Evolutionary conservation across 78 protist species (phyloP), one percentile per base, ranked within the genome.

Genomic region (Neovahlkampfia damariscottae): DNA sequence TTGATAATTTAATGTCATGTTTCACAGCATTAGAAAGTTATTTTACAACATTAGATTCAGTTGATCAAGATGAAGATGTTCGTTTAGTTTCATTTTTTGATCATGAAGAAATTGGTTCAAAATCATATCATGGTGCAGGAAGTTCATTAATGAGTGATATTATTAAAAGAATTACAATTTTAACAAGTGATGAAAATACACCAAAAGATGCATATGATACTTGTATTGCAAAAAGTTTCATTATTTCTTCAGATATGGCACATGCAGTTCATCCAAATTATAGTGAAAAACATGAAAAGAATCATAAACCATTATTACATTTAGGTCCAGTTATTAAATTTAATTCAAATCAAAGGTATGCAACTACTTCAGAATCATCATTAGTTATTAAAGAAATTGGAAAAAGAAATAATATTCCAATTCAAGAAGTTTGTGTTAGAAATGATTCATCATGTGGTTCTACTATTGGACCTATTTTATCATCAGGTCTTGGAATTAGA

Each of bases 251-350:
- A 10, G 99, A 96, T 76, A 86, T 85, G 86, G 99, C 96, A 0
- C 99, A 96, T 66, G 99, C 96, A 3, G 79, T 93, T 3, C 97
- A 96, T 83, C 98, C 98, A 32, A 95, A 95, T 87, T 94, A 93
- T 81, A 3, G 86, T 0, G 79, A 72, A 35, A 80, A 85, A 86
- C 97, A 93, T 81, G 95, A 95, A 67, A 79, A 58, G 67, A 68
- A 82, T n/a, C 95, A 88, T 75, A 73, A 86, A 40, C 98, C 98
- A 34, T 66, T 36, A n/a, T 2, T 95, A 38, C 86, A 93, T 86
- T 8, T 10, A 29, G 98, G 97, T 34, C 74, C 84, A 5, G 95
- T 84, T 4, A 87, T 95, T 68, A 95, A 95, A 89, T 72, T 78
- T 81, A 95, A 93, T 81, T 37, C 75, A 62, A 92, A 94, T 83